A percentile compares a stretch with the other conserved stretches of the same genome.
phyloP scores from a whole-genome alignment of 2,329 filamentous ascomycete species.

The Ceratocystis diversiconidia region DNA sequence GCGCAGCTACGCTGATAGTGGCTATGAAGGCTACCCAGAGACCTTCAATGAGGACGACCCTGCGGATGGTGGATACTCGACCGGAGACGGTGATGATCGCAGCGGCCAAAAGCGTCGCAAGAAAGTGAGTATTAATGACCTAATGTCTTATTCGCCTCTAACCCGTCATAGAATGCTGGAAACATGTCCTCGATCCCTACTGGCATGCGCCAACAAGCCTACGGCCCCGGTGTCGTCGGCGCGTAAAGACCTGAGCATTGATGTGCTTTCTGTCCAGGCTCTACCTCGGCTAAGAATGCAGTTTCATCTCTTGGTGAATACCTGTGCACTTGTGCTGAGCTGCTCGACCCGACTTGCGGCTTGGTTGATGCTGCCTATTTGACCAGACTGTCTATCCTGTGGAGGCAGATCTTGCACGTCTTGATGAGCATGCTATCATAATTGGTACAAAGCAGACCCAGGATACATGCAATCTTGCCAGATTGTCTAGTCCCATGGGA shows the following conservation, averaged over 20 bases:
- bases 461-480: not conserved
- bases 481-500: not conserved
- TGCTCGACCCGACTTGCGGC: not conserved
- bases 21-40: slow-evolving; percentile 61
- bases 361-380: slow-evolving; percentile 18
- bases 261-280: not conserved
- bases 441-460: slow-evolving; percentile 3
- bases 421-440: not conserved
- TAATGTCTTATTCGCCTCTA: slow-evolving; percentile 27
- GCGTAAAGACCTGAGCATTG: slow-evolving; percentile 28
- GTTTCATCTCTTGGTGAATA: slow-evolving; percentile 9
- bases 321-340: slow-evolving; percentile 8
- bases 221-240: slow-evolving; percentile 44
- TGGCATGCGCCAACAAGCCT: slow-evolving; percentile 37
- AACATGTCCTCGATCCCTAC: slow-evolving; percentile 31
- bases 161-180: slow-evolving; percentile 34
- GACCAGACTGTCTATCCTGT: not conserved
- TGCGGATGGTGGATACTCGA: slow-evolving; percentile 52
- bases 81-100: slow-evolving; percentile 53
- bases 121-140: slow-evolving; percentile 35
- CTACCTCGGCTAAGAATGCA: slow-evolving; percentile 18
- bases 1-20: slow-evolving; percentile 59
- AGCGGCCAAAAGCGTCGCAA: slow-evolving; percentile 47
- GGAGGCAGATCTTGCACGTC: not conserved
- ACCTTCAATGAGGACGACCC: slow-evolving; percentile 54